Evolutionary conservation across 495 filamentous ascomycete genomes (phyloP).

Genomic region (Zalerion maritima): DNA sequence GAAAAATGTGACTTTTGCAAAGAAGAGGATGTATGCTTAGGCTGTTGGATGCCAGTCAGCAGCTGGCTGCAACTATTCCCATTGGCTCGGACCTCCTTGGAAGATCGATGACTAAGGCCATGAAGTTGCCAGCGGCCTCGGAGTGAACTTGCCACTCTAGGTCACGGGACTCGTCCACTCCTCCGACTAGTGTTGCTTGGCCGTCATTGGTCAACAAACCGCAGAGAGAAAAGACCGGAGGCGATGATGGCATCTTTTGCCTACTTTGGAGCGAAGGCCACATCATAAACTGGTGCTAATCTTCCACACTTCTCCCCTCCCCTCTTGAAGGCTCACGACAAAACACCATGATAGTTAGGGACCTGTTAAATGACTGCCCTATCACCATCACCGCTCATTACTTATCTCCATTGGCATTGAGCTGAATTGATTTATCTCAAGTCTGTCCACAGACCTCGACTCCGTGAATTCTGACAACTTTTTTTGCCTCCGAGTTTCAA

Average conservation of each 20-base stretch:
- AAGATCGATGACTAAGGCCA: not conserved
- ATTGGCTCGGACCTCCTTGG: not conserved
- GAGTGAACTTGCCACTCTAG: not conserved
- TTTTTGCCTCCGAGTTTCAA: not conserved
- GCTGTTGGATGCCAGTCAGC: not conserved
- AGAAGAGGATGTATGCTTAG: not conserved
- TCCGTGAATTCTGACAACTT: too few species aligned
- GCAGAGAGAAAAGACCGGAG: not conserved
- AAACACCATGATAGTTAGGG: not conserved
- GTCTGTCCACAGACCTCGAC: constrained; percentile 1
- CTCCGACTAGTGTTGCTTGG: not conserved
- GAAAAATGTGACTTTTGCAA: not conserved
- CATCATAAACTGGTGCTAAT: too few species aligned
- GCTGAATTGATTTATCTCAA: not conserved
- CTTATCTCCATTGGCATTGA: not conserved
- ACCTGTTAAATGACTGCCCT: not conserved
- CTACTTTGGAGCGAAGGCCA: too few species aligned
- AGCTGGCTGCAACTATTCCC: not conserved
- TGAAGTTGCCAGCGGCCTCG: not conserved
- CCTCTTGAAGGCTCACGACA: not conserved
- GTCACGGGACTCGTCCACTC: not conserved
- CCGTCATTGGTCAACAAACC: not conserved
- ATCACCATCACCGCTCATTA: too few species aligned
- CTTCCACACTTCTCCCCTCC: too few species aligned
- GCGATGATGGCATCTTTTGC: too few species aligned